Evolutionary conservation across 1,139 yeast species (phyloP), one percentile per base, ranked within the genome.

Genomic region (Debaryomyces sp.): DNA sequence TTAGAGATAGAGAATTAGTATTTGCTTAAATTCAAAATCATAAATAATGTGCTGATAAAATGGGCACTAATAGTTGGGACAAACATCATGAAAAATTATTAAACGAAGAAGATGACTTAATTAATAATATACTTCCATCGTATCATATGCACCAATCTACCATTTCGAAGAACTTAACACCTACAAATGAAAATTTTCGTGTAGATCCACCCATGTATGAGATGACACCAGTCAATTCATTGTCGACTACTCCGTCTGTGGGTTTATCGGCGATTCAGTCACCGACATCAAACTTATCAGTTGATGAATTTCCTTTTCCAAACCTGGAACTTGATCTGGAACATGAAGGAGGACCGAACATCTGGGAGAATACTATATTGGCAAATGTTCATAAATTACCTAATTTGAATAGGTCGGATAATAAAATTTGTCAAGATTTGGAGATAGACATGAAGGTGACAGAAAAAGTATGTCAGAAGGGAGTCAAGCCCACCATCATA

Each of bases 81-180:
- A 44, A 34, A 21, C 12, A 18, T 13, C 32, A 26, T 17, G 47
- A 33, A 10, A 17, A 21, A 17, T 39, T 45, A 43, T 50, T 51
- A 2, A 39, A 53, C 34, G 55, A 56, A 30, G 73, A 63, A 17
- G 73, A 69, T 46, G 69, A 67, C 34, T 63, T 72, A 35, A 53
- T 76, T 41, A 73, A 67, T 52, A 73, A 73, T 50, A 76, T 76
- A 34, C 64, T 76, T 10, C 81, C 81, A 1, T 73, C 78, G 12
- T 76, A 76, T 55, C 75, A 75, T 42, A 75, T 76, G 80, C 75
- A 69, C 59, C 75, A 73, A 55, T 62, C 75, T 35, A 76, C 81
- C 10, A 66, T 76, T 9, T 70, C 76, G 37, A 71, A 72, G 52
- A 66, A 67, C 21, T 54, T 76, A 45, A 67, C 70, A 2, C 75